Conservation (phyloP, 2,329 filamentous ascomycete species). For the Trichophyton verrucosum region DNA sequence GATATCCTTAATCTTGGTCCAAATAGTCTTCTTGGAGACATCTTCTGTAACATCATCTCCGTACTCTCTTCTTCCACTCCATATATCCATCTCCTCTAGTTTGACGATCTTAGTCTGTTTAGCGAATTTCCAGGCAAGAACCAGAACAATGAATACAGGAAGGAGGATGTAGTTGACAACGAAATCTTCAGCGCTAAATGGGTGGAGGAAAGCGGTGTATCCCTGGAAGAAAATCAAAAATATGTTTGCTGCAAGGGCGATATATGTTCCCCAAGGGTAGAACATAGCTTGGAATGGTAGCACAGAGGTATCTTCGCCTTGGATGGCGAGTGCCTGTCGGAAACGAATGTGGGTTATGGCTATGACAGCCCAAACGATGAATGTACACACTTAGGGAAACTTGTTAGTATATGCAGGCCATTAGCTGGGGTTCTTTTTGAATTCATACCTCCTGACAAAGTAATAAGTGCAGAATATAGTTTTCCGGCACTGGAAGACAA, state of each 20-base stretch:
- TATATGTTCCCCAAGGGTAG: constrained; percentile 42
- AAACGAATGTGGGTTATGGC: constrained; percentile 33
- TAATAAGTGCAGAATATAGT: constrained; percentile 23
- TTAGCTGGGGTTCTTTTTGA: background rate
- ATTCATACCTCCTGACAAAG: constrained; percentile 22
- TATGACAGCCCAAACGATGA: constrained; percentile 32
- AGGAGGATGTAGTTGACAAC: constrained; percentile 46
- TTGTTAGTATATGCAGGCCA: background rate
- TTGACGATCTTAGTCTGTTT: constrained; percentile 28
- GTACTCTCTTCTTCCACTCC: constrained; percentile 24
- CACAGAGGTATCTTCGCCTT: constrained; percentile 26
- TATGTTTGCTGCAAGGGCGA: constrained; percentile 36
- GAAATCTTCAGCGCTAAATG: constrained; percentile 39
- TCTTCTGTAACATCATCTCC: constrained; percentile 8
- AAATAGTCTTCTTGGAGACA: background rate
- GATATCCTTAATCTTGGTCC: background rate
- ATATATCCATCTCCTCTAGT: constrained; percentile 30
- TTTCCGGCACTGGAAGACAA: constrained; percentile 22
- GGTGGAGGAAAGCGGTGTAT: constrained; percentile 41
- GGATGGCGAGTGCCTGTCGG: constrained; percentile 25
- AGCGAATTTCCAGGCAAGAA: constrained; percentile 36
- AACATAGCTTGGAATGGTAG: constrained; percentile 39
- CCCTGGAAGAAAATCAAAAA: constrained; percentile 42
- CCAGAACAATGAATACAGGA: constrained; percentile 38
- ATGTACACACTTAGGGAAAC: constrained; percentile 23